Evolutionary conservation across 331 rosid species (phyloP).

Genomic region (Acacia concinna): DNA sequence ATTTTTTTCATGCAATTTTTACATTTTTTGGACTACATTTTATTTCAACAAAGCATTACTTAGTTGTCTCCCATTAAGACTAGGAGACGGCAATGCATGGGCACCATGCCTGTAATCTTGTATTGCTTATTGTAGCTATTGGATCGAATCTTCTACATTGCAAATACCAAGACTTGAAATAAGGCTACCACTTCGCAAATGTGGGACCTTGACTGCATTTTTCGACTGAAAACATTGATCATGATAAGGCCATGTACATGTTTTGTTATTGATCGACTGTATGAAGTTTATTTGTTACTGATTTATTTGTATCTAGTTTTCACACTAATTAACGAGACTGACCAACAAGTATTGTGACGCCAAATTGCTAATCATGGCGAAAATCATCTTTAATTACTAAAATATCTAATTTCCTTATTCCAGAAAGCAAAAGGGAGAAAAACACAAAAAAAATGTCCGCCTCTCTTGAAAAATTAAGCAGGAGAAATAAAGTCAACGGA

Average conservation of each 20-base stretch:
- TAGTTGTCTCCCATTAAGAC: background rate
- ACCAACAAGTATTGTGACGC: background rate
- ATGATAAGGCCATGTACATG: background rate
- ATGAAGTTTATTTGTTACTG: background rate
- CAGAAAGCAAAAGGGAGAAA: background rate
- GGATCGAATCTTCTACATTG: background rate
- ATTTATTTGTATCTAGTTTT: background rate
- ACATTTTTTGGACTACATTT: background rate
- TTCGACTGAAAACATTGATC: constrained; percentile 10
- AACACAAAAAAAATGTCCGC: constrained; percentile 4
- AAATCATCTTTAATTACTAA: background rate
- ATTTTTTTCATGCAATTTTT: background rate
- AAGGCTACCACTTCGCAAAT: background rate
- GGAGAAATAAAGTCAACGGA: constrained; percentile 17
- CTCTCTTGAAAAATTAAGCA: constrained; percentile 42
- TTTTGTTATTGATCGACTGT: background rate
- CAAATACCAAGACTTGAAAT: background rate
- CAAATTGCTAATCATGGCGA: background rate
- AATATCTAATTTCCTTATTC: background rate
- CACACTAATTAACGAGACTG: background rate
- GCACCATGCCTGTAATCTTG: background rate
- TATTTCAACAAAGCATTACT: background rate
- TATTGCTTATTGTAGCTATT: background rate
- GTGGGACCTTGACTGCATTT: constrained; percentile 7
- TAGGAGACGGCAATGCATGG: background rate